phyloP scores from a whole-genome alignment of 176 grass and related monocot genomes.

The Avena sativa region DNA sequence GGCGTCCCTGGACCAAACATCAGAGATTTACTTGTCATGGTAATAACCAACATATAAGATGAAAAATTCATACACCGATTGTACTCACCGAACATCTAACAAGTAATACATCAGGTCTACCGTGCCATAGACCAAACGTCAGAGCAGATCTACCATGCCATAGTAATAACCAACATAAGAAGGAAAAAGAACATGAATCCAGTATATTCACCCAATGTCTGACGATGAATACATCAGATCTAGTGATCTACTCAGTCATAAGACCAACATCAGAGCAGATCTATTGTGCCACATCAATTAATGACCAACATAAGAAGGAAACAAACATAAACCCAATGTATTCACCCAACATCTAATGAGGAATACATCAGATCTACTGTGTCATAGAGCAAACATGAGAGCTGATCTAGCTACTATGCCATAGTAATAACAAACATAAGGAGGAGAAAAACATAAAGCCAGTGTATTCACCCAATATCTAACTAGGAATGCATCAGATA shows the following conservation, averaged over 20 bases:
- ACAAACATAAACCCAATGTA: background rate
- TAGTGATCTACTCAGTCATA: background rate
- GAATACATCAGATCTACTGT: background rate
- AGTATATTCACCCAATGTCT: too few species aligned
- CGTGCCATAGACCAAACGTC: background rate
- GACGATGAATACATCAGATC: too few species aligned
- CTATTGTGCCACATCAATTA: background rate
- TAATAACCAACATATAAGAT: background rate
- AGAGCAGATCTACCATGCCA: background rate
- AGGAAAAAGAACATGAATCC: too few species aligned
- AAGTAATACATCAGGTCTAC: background rate
- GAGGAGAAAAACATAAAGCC: too few species aligned
- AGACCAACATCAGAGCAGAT: background rate
- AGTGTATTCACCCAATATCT: too few species aligned
- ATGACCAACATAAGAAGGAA: background rate
- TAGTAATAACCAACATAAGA: too few species aligned
- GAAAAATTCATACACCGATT: too few species aligned
- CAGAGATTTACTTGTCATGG: background rate
- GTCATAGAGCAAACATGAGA: background rate
- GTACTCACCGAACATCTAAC: background rate
- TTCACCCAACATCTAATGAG: background rate
- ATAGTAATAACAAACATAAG: too few species aligned
- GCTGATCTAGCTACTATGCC: background rate
- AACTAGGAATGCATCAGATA: too few species aligned
- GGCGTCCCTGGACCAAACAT: background rate